Conservation (phyloP, 139 green algal genomes). For the Eudorina sp. region DNA sequence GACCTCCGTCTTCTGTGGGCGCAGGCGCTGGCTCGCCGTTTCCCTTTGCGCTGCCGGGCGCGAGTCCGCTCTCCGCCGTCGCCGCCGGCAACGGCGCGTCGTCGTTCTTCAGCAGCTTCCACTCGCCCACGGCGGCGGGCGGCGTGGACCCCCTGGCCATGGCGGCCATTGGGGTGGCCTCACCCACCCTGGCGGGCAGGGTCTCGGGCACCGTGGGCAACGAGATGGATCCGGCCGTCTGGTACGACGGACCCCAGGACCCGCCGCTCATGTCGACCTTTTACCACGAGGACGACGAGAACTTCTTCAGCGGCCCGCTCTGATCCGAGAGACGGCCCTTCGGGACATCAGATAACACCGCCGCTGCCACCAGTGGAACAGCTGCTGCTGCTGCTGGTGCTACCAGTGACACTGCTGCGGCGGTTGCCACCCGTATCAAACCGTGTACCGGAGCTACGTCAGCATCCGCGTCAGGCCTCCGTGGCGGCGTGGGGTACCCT, state of each 20-base stretch:
- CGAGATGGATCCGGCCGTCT: not conserved
- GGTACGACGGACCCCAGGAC: slow-evolving; percentile 10
- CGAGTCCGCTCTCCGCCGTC: not conserved
- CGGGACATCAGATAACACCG: not conserved
- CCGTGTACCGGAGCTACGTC: too few relatives aligned
- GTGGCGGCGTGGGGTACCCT: too few relatives aligned
- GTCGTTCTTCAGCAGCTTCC: slow-evolving; percentile 8
- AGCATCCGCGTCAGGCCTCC: too few relatives aligned
- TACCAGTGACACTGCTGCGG: not conserved
- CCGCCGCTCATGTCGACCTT: slow-evolving; percentile 2
- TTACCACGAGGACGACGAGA: not conserved
- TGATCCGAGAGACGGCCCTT: not conserved
- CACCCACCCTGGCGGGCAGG: not conserved
- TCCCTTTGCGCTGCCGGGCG: not conserved
- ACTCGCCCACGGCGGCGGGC: not conserved
- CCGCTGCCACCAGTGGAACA: too few relatives aligned
- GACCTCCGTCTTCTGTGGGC: too few relatives aligned
- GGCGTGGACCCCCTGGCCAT: slow-evolving; percentile 3
- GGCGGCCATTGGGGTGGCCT: not conserved
- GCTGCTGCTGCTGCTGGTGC: not conserved
- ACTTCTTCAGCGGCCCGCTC: slow-evolving; percentile 7
- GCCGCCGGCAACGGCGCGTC: not conserved
- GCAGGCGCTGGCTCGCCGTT: slow-evolving; percentile 11
- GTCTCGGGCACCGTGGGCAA: not conserved
- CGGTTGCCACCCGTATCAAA: too few relatives aligned